phyloP scores from a whole-genome alignment of 2,329 filamentous ascomycete species.

The Coniochaeta prunicola region DNA sequence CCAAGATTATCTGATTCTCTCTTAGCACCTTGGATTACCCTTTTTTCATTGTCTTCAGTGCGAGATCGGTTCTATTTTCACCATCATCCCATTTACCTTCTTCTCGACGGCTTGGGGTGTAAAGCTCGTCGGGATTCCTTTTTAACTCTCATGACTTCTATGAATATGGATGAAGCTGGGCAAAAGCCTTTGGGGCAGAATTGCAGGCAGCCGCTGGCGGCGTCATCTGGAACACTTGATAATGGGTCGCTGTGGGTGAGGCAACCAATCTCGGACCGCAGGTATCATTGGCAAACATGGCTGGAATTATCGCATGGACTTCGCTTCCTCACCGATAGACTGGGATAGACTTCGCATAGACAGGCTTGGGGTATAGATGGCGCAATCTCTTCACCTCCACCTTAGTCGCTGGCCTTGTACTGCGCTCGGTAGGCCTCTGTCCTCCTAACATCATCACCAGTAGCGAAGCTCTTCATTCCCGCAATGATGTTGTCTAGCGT shows the following conservation, averaged over 20 bases:
- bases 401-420: slow-evolving; percentile 53
- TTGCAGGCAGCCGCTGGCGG: background rate
- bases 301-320: background rate
- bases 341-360: slow-evolving; percentile 3
- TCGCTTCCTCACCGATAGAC: background rate
- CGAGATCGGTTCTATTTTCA: background rate
- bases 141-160: background rate
- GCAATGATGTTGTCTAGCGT: slow-evolving; percentile 78
- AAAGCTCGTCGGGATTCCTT: background rate
- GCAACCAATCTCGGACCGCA: background rate
- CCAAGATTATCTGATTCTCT: slow-evolving; percentile 5
- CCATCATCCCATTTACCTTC: background rate
- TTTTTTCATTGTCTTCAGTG: background rate
- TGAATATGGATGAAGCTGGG: background rate
- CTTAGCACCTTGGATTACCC: background rate
- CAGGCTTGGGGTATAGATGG: background rate
- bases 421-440: slow-evolving; percentile 67
- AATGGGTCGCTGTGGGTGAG: too few relatives aligned
- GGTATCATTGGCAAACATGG: background rate
- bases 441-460: slow-evolving; percentile 53
- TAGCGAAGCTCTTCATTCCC: slow-evolving; percentile 55
- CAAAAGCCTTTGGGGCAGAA: background rate
- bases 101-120: background rate
- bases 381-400: background rate
- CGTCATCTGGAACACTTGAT: background rate